Evolutionary conservation across 2,329 filamentous ascomycete genomes (phyloP).

Genomic region (Colletotrichum echinochloae): DNA sequence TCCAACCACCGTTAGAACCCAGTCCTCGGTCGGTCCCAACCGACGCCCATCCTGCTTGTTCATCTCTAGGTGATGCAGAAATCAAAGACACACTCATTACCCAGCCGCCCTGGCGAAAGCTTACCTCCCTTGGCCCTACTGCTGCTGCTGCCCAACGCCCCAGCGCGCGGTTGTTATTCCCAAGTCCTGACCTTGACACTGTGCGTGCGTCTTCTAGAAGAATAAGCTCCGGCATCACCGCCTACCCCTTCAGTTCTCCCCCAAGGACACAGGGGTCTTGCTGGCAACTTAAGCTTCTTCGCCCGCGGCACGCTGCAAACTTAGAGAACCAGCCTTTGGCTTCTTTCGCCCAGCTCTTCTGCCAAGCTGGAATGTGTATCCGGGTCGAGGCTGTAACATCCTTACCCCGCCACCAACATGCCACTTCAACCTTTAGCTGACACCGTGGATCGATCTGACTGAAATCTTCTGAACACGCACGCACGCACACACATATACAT

Average conservation of each 20-base stretch:
- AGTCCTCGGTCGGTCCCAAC: constrained; percentile 17
- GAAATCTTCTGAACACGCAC: background rate
- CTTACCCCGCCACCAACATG: constrained; percentile 12
- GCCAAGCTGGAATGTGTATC: constrained; percentile 19
- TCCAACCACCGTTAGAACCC: constrained; percentile 11
- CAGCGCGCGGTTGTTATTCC: background rate
- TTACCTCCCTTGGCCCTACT: constrained; percentile 12
- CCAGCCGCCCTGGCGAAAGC: constrained; percentile 22
- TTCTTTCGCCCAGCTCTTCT: constrained; percentile 4
- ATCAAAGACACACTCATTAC: constrained; percentile 16
- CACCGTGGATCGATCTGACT: background rate
- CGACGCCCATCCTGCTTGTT: constrained; percentile 17
- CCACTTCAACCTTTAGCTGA: constrained; percentile 15
- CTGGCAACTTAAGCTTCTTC: constrained; percentile 29
- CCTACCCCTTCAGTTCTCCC: constrained; percentile 2
- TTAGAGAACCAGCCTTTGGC: constrained; percentile 1
- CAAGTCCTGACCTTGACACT: background rate
- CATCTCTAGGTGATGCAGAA: constrained; percentile 3
- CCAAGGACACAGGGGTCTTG: constrained; percentile 28
- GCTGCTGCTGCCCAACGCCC: background rate
- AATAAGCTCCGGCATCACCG: constrained; percentile 7
- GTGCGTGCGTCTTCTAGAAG: constrained; percentile 4
- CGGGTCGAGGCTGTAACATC: constrained; percentile 26
- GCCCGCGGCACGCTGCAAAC: constrained; percentile 15
- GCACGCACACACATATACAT: constrained; percentile 20